phyloP scores from a whole-genome alignment of 345 rosid genomes.

The Salix viminalis region DNA sequence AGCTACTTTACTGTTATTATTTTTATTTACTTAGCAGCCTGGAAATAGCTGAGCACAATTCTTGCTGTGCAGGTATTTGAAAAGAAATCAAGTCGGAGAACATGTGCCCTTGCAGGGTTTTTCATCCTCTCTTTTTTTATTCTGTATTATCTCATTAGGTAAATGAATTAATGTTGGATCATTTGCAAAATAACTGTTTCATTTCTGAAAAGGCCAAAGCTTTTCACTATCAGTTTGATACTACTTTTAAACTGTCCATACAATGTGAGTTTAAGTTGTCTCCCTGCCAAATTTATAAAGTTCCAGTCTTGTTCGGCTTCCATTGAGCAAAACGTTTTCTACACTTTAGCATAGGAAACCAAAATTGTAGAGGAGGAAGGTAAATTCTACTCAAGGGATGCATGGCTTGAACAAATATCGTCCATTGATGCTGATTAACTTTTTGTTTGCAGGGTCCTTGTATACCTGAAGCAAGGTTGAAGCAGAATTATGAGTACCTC shows the following conservation, averaged over 20 bases:
- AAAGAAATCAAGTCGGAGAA: constrained; percentile 67
- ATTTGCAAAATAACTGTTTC: background rate
- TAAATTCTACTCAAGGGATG: background rate
- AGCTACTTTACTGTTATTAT: background rate
- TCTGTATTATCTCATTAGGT: constrained; percentile 64
- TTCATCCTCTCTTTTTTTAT: constrained; percentile 53
- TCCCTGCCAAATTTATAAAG: background rate
- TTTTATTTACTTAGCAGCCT: background rate
- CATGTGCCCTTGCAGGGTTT: constrained; percentile 54
- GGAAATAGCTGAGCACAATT: constrained; percentile 6
- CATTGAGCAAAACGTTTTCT: background rate
- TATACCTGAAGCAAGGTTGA: constrained; percentile 11
- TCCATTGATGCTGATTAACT: background rate
- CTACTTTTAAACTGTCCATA: too few species aligned
- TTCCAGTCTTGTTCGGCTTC: background rate
- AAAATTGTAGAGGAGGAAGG: background rate
- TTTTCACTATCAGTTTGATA: background rate
- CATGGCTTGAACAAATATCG: background rate
- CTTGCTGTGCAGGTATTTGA: constrained; percentile 58
- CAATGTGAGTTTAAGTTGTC: background rate
- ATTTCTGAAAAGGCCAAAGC: background rate
- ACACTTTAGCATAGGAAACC: background rate
- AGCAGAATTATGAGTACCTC: background rate
- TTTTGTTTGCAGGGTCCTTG: constrained; percentile 26
- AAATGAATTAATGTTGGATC: constrained; percentile 8